Percentiles rank a stretch among this genome's conserved stretches.
Evolutionary conservation across 345 rosid species (phyloP).

Genomic region (Xanthoceras sorbifolium): DNA sequence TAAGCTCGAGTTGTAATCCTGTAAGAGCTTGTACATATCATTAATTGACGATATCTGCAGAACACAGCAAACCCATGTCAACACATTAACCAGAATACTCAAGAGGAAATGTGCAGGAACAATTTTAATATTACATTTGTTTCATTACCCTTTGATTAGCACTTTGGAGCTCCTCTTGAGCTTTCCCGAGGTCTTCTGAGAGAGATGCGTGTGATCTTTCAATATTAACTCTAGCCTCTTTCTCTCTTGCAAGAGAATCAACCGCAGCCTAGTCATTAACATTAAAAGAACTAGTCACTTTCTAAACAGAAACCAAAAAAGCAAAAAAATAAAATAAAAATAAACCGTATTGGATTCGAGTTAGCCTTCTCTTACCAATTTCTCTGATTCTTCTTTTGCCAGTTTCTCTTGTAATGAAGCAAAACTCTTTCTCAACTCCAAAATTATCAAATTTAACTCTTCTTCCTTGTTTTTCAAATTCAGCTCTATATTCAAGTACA

Average conservation of each 20-base stretch:
- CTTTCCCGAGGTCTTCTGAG: slow-evolving; percentile 75
- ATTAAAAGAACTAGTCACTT: slow-evolving; percentile 14
- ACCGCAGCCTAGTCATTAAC: slow-evolving; percentile 55
- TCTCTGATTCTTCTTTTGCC: slow-evolving; percentile 82
- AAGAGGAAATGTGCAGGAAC: not conserved
- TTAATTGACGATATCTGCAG: slow-evolving; percentile 81
- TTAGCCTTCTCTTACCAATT: slow-evolving; percentile 56
- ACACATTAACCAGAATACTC: slow-evolving; percentile 11
- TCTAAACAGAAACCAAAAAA: slow-evolving; percentile 2
- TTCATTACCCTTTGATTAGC: slow-evolving; percentile 88
- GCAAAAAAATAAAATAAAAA: no score
- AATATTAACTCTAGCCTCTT: slow-evolving; percentile 60
- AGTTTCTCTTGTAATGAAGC: slow-evolving; percentile 74
- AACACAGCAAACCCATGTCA: slow-evolving; percentile 13
- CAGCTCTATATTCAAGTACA: slow-evolving; percentile 57
- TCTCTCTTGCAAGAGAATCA: slow-evolving; percentile 81
- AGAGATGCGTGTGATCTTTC: slow-evolving; percentile 78
- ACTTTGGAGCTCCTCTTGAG: slow-evolving; percentile 83
- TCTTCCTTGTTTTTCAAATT: slow-evolving; percentile 77
- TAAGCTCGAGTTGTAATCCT: slow-evolving; percentile 93
- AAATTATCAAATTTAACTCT: slow-evolving; percentile 85
- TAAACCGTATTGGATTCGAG: slow-evolving; percentile 4
- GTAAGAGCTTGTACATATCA: slow-evolving; percentile 96
- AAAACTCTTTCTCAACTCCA: slow-evolving; percentile 79
- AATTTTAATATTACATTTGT: slow-evolving; percentile 17